Evolutionary conservation across 78 protist species (phyloP).

Genomic region (Protostelium mycophagum): DNA sequence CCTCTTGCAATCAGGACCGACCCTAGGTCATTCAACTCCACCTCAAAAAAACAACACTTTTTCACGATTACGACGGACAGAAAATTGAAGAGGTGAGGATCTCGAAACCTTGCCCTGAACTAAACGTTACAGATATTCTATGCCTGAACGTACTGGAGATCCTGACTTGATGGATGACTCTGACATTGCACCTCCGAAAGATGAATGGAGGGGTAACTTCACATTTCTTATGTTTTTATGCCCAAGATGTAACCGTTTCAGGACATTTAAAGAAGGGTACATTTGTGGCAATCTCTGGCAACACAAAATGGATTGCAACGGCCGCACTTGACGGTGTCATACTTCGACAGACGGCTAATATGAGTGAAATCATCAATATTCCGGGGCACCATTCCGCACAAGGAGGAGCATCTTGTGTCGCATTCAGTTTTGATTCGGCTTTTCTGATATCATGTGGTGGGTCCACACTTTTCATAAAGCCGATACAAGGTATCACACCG

Average conservation of each 20-base stretch:
- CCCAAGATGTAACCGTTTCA: not conserved
- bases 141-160: slow-evolving; percentile 10
- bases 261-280: too few species aligned
- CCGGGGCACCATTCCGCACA: not conserved
- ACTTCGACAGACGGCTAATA: not conserved
- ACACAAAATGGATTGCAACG: not conserved
- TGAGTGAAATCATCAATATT: not conserved
- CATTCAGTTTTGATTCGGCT: not conserved
- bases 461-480: not conserved
- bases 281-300: too few species aligned
- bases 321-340: slow-evolving; percentile 5
- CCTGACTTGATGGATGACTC: slow-evolving; percentile 9
- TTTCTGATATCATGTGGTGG: not conserved
- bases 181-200: slow-evolving; percentile 6
- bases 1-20: not conserved
- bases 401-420: not conserved
- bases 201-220: not conserved
- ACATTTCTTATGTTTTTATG: not conserved
- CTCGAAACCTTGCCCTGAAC: too few species aligned
- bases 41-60: not conserved
- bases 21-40: not conserved
- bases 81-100: not conserved
- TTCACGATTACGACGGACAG: slow-evolving; percentile 4
- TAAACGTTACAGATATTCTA: too few species aligned
- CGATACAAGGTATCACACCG: not conserved